phyloP scores from a whole-genome alignment of 2,329 filamentous ascomycete species.

The Fragosphaeria purpurea region DNA sequence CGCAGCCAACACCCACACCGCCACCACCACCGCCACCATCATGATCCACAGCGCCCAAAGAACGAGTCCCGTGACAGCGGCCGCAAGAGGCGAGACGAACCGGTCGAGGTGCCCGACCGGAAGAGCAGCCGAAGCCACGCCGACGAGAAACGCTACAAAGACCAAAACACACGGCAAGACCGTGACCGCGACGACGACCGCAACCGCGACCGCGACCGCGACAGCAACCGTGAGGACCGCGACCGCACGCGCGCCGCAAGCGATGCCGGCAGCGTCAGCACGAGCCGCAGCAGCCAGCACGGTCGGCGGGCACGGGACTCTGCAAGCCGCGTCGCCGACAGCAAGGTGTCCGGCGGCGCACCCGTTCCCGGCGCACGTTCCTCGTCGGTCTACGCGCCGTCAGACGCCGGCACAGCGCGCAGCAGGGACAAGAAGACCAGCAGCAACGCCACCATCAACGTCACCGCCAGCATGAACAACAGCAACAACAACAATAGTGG shows the following conservation, averaged over 20 bases:
- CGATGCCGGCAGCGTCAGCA: conserved; percentile 12
- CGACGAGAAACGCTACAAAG: conserved; percentile 13
- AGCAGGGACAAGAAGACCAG: not conserved
- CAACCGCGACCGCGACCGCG: conserved; percentile 20
- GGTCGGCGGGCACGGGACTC: conserved; percentile 19
- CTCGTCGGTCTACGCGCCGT: too few species aligned
- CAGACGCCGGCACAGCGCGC: not conserved
- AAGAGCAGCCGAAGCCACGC: conserved; percentile 20
- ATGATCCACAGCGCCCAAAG: not conserved
- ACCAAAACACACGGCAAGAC: conserved; percentile 21
- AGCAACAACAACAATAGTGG: conserved; percentile 29
- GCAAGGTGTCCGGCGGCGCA: conserved; percentile 12
- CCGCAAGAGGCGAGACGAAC: not conserved
- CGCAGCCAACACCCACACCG: conserved; percentile 18
- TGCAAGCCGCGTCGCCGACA: conserved; percentile 22
- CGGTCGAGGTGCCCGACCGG: conserved; percentile 15
- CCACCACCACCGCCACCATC: conserved; percentile 13
- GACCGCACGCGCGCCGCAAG: not conserved
- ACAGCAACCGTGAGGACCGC: conserved; percentile 22
- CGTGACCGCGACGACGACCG: conserved; percentile 23
- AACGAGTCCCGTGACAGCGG: conserved; percentile 1
- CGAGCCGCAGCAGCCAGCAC: conserved; percentile 15
- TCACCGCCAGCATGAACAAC: not conserved
- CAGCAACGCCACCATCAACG: not conserved
- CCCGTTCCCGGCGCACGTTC: too few species aligned